Evolutionary conservation across 1,284 basidiomycete species (phyloP).

Genomic region (Chalciporus sp.): DNA sequence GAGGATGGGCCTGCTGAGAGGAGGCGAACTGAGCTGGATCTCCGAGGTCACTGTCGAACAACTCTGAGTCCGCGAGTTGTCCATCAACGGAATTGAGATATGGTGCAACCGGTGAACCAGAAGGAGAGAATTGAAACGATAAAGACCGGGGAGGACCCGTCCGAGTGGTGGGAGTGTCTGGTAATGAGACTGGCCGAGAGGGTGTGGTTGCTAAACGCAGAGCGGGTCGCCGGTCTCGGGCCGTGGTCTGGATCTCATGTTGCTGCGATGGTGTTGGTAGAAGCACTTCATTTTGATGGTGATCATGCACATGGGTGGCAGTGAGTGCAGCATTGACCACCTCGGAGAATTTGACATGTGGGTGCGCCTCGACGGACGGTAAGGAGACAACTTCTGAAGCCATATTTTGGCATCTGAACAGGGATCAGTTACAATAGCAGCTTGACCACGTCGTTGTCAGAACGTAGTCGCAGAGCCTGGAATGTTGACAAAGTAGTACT

Average conservation of each 20-base stretch:
- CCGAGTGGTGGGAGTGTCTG: constrained; percentile 60
- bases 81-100: constrained; percentile 19
- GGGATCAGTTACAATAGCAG: neutral
- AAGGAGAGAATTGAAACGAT: constrained; percentile 61
- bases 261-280: neutral
- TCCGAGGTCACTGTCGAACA: constrained; percentile 35
- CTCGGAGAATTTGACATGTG: constrained; percentile 7
- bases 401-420: constrained; percentile 10
- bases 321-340: constrained; percentile 7
- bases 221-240: constrained; percentile 9
- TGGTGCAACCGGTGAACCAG: constrained; percentile 43
- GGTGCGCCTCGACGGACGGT: constrained; percentile 2
- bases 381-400: constrained; percentile 4
- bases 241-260: constrained; percentile 2
- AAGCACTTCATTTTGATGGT: neutral
- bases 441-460: neutral
- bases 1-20: constrained; percentile 28
- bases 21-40: constrained; percentile 27
- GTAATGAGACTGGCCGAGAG: constrained; percentile 25
- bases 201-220: constrained; percentile 11
- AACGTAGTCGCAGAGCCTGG: neutral
- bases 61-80: constrained; percentile 28
- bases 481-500: neutral
- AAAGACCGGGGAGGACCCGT: constrained; percentile 77
- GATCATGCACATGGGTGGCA: constrained; percentile 1